Base-by-base conservation (phyloP, 2,329 filamentous ascomycete species). In the Beauveria sp. region DNA sequence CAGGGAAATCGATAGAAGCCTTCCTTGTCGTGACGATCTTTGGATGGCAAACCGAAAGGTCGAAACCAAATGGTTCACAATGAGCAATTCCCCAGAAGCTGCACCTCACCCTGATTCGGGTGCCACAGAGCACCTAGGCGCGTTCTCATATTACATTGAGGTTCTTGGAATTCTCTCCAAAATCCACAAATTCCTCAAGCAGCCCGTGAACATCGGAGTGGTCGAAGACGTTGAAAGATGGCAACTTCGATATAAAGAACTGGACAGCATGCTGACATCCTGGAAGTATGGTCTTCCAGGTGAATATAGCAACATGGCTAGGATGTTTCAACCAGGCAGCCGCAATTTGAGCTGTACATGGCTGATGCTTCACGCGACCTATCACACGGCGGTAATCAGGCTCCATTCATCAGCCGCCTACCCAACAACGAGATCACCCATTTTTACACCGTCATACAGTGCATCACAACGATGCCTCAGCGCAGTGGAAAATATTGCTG, bases 401-500 rank as follows among this genome's bases (percentile, higher is more conserved):
- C 81, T 96, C 26, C 92, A 96, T 76, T 96, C 92, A 0, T 96
- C 91, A 1, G 91, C 93, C 6, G 93, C 92, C 2, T 97, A 96
- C 73, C 93, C 93, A 3, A 96, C 91, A 5, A 95, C 90, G 3
- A 83, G 90, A 38, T 96, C 91, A 1, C 88, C 88, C 14, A 93
- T 96, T 58, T 97, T 96, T 76, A 93, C 90, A 0, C 90, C 92
- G 0, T 96, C 90, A 0, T 96, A 91, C 73, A 90, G 87, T 68
- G 93, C 93, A 34, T 89, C 86, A 60, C 91, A 96, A 71, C 82
- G 90, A 48, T 96, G 93, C 69, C 85, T 93, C 63, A 83, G 84
- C 3, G 92, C 93, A 1, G 93, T 96, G 10, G 88, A 93, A 70
- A 89, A 89, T 68, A 91, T 96, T 63, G 86, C 88, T 43, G 86